These are phyloP conservation scores for Fusarium gaditjirri DNA, from an alignment of 2,329 filamentous ascomycete genomes.

Conservation along the genomic window DNA sequence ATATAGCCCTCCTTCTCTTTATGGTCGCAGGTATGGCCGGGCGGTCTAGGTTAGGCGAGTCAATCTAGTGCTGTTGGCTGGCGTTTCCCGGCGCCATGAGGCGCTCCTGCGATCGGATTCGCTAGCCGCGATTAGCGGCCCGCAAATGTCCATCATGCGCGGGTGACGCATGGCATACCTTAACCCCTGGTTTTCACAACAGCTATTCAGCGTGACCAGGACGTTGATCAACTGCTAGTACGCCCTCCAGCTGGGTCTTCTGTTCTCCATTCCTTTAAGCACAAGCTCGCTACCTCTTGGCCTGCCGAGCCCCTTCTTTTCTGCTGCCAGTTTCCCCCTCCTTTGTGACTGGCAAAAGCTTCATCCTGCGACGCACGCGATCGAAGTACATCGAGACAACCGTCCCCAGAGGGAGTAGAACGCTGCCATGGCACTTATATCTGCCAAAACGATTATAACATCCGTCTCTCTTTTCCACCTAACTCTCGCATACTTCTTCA, in stretches of 20 bases:
- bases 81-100: slow-evolving; percentile 28
- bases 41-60: too few species aligned
- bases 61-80: too few species aligned
- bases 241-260: not conserved
- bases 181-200: slow-evolving; percentile 16
- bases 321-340: not conserved
- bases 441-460: slow-evolving; percentile 82
- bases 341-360: not conserved
- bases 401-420: not conserved
- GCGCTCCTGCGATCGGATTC: slow-evolving; percentile 16
- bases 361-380: not conserved
- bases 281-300: not conserved
- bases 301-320: not conserved
- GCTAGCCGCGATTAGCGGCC: slow-evolving; percentile 7
- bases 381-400: not conserved
- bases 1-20: too few species aligned
- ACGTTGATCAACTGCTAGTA: slow-evolving; percentile 18
- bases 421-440: slow-evolving; percentile 79
- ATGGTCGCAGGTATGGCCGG: too few species aligned
- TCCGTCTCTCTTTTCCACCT: slow-evolving; percentile 86
- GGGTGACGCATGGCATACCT: slow-evolving; percentile 37
- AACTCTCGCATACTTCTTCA: slow-evolving; percentile 84
- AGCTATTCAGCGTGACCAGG: slow-evolving; percentile 27
- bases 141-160: slow-evolving; percentile 12
- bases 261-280: not conserved